These are phyloP conservation scores for Saccharomycopsis sp. DNA, from an alignment of 805 yeast genomes.

Conservation along the genomic window DNA sequence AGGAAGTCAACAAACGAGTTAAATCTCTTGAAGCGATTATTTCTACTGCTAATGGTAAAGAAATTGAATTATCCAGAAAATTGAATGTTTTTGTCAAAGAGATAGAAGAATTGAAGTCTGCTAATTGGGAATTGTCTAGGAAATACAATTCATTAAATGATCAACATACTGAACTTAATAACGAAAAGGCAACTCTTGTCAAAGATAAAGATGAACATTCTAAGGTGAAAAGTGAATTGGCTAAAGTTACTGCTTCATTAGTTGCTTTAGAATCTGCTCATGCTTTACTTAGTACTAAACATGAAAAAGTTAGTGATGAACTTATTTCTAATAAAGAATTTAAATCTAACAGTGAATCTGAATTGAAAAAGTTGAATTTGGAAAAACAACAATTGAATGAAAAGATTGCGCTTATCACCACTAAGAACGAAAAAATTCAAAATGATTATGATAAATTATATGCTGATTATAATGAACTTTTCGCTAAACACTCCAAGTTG, in stretches of 20 bases:
- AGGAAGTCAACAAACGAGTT: no score
- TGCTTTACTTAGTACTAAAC: constrained; percentile 8
- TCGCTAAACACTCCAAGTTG: constrained; percentile 5
- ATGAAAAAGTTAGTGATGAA: not conserved
- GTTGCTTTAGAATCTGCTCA: constrained; percentile 19
- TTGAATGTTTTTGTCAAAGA: no score
- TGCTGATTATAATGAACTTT: constrained; percentile 13
- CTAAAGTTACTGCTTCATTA: constrained; percentile 10
- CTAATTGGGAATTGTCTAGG: no score
- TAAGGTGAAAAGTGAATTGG: not conserved
- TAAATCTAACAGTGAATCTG: not conserved
- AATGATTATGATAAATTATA: constrained; percentile 12
- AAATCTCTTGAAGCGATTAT: no score
- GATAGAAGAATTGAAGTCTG: no score
- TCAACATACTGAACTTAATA: no score
- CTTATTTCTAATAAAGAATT: not conserved
- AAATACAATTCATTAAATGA: no score
- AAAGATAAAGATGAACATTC: no score
- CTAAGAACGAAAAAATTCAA: constrained; percentile 6
- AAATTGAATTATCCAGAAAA: no score
- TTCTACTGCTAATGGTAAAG: no score
- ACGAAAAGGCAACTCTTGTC: no score
- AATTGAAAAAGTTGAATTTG: not conserved
- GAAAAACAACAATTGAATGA: not conserved
- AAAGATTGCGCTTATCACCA: constrained; percentile 1